Evolutionary conservation across 208 protist species (phyloP).

Genomic region (Porcisia hertigi): DNA sequence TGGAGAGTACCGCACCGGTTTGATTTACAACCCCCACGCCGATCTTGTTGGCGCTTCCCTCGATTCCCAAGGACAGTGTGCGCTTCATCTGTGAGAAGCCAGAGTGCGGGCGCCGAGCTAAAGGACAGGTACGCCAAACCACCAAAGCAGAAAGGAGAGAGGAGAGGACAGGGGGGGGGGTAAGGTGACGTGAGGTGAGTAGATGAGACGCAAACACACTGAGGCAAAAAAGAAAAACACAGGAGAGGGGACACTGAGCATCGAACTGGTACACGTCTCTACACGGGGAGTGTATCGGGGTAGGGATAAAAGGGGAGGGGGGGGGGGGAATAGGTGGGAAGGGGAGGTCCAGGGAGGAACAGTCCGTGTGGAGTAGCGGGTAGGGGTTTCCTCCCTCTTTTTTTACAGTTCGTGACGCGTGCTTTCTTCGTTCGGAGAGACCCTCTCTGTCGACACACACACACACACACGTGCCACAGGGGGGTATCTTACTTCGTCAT

Average conservation of each 20-base stretch:
- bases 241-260: no score
- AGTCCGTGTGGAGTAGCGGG: no score
- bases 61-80: slow-evolving; percentile 94
- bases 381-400: no score
- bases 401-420: no score
- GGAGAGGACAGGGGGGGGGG: not conserved
- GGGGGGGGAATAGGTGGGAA: no score
- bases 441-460: not conserved
- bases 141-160: not conserved
- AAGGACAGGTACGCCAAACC: not conserved
- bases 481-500: slow-evolving; percentile 18
- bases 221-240: no score
- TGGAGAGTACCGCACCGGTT: slow-evolving; percentile 95
- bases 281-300: no score
- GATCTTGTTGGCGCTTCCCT: slow-evolving; percentile 99
- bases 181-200: not conserved
- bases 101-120: not conserved
- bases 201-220: not conserved
- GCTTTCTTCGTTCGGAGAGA: no score
- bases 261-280: no score
- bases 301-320: no score
- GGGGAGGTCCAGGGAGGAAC: no score
- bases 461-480: no score
- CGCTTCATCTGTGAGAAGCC: slow-evolving; percentile 9
- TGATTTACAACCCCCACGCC: slow-evolving; percentile 97